A percentile compares a stretch with the other conserved stretches of the same genome.
Evolutionary conservation across 495 filamentous ascomycete species (phyloP).

Genomic region (Podospora didyma): DNA sequence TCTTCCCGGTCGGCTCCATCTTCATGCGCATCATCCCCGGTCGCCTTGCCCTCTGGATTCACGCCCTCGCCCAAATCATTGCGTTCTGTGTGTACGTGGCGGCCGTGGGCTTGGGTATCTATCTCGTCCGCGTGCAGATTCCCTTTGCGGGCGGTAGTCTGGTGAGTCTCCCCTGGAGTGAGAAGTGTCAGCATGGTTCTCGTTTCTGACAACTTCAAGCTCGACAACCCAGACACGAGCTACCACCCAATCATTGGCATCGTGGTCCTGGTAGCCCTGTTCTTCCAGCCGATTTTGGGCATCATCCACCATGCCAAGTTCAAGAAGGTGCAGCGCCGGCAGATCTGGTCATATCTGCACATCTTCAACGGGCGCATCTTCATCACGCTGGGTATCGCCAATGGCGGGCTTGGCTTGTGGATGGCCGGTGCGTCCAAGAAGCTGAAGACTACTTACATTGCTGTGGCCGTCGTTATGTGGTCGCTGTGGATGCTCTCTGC

Average conservation of each 20-base stretch:
- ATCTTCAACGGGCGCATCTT: constrained; percentile 62
- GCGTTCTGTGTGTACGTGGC: constrained; percentile 46
- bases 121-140: constrained; percentile 34
- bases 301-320: constrained; percentile 58
- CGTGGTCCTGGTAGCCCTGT: constrained; percentile 47
- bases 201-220: constrained; percentile 7
- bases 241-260: constrained; percentile 56
- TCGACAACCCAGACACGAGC: constrained; percentile 23
- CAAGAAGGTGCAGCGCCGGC: constrained; percentile 40
- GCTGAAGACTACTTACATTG: constrained; percentile 33
- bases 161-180: constrained; percentile 15
- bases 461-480: constrained; percentile 30
- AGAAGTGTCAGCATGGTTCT: not conserved
- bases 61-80: constrained; percentile 53
- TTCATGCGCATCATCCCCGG: constrained; percentile 45
- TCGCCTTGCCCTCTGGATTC: constrained; percentile 34
- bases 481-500: constrained; percentile 29
- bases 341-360: constrained; percentile 53
- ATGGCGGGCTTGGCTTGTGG: constrained; percentile 61
- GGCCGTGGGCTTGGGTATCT: constrained; percentile 57
- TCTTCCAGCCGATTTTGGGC: constrained; percentile 60
- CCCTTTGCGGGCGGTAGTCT: constrained; percentile 20
- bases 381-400: constrained; percentile 61
- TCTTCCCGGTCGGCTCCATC: constrained; percentile 53
- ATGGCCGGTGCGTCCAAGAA: constrained; percentile 32